Conservation (phyloP, 2,329 filamentous ascomycete genomes). For the Fusarium globosum region DNA sequence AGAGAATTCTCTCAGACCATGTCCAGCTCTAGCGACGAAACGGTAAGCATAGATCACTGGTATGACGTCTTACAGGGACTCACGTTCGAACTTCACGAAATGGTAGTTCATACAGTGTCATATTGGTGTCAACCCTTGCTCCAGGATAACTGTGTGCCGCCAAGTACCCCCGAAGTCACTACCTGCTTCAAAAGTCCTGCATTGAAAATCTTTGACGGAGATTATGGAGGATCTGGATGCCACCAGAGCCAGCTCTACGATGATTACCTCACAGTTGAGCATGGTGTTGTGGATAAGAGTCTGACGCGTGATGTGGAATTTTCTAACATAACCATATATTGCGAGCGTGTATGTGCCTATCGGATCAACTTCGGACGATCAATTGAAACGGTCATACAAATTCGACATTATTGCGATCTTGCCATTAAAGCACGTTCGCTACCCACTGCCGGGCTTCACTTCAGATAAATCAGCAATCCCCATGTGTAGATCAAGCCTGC, state of each 20-base stretch:
- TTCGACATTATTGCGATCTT: fast-evolving
- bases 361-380: background rate
- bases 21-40: no score
- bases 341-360: no score
- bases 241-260: background rate
- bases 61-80: no score
- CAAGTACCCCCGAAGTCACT: background rate
- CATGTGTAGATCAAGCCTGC: background rate
- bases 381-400: background rate
- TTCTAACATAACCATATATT: no score
- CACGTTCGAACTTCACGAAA: no score
- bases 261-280: background rate
- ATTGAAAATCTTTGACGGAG: background rate
- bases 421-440: fast-evolving
- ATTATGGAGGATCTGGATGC: background rate
- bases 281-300: background rate
- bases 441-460: background rate
- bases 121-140: background rate
- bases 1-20: no score
- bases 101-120: no score
- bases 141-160: background rate
- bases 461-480: background rate
- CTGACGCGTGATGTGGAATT: no score
- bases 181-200: background rate
- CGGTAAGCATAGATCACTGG: no score